These are phyloP conservation scores for Coemansia pectinata DNA, from an alignment of 192 early-diverging fungal species.

Conservation along the genomic window DNA sequence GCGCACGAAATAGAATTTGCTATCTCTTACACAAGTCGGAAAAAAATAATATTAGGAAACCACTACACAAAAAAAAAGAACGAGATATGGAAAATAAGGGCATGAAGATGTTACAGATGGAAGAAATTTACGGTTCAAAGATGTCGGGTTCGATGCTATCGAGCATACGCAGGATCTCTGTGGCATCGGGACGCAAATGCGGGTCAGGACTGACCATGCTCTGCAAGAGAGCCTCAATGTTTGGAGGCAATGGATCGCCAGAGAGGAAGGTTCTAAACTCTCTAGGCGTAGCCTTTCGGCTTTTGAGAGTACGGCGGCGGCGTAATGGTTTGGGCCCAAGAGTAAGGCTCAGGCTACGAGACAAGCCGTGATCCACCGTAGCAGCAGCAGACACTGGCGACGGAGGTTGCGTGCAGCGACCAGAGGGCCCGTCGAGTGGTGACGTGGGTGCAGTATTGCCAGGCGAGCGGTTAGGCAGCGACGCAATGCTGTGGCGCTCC, in stretches of 20 bases:
- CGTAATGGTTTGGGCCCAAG: constrained; percentile 15
- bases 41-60: neutral
- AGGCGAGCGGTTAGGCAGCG: constrained; percentile 13
- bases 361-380: constrained; percentile 9
- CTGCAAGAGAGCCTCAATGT: constrained; percentile 38
- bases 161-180: constrained; percentile 34
- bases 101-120: neutral
- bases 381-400: constrained; percentile 17
- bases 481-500: constrained; percentile 41
- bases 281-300: constrained; percentile 25
- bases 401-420: constrained; percentile 20
- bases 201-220: constrained; percentile 48
- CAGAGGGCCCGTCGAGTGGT: constrained; percentile 15
- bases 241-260: constrained; percentile 39
- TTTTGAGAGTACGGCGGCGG: constrained; percentile 46
- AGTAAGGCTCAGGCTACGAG: constrained; percentile 29
- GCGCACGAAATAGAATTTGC: constrained; percentile 69
- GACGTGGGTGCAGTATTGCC: constrained; percentile 7
- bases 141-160: constrained; percentile 47
- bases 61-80: constrained; percentile 1
- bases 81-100: neutral
- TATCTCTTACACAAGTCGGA: neutral
- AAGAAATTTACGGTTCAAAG: constrained; percentile 29
- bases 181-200: constrained; percentile 37
- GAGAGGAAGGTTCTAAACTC: constrained; percentile 49